These are phyloP conservation scores for Aspergillus homomorphus DNA, from an alignment of 495 filamentous ascomycete genomes.

Conservation along the genomic window DNA sequence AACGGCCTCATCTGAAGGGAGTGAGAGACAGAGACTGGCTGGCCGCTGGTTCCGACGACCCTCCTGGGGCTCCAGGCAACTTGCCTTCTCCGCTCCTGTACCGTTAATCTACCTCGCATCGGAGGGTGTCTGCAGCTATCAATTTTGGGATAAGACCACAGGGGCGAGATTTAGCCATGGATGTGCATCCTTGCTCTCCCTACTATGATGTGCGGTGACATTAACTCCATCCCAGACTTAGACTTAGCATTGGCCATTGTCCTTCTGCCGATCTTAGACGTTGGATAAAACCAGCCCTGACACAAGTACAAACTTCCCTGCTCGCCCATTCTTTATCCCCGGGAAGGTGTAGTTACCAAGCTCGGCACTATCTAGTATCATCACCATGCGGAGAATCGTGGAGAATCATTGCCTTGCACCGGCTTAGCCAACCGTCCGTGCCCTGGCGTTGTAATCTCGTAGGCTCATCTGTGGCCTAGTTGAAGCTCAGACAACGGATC, in stretches of 20 bases:
- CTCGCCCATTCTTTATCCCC: not conserved
- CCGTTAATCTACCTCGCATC: not conserved
- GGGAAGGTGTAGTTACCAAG: not conserved
- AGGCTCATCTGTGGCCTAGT: not conserved
- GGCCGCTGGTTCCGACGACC: not conserved
- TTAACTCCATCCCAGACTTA: not conserved
- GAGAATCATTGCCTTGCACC: not conserved
- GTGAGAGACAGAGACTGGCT: not conserved
- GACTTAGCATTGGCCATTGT: not conserved
- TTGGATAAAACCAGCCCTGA: not conserved
- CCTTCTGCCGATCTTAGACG: not conserved
- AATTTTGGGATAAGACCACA: not conserved
- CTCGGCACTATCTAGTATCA: not conserved
- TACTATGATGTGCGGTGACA: not conserved
- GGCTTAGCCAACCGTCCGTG: slow-evolving; percentile 2
- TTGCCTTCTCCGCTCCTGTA: not conserved
- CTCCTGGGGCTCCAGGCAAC: not conserved
- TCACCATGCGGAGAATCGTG: slow-evolving; percentile 8
- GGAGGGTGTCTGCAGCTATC: not conserved
- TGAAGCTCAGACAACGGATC: slow-evolving; percentile 1
- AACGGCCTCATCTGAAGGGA: too few species aligned
- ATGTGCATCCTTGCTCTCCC: not conserved
- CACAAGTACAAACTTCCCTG: slow-evolving; percentile 2
- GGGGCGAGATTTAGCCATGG: not conserved
- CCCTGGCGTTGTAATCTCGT: not conserved